Base-by-base conservation (phyloP, 495 filamentous ascomycete genomes). In the Penicillium waksmanii region DNA sequence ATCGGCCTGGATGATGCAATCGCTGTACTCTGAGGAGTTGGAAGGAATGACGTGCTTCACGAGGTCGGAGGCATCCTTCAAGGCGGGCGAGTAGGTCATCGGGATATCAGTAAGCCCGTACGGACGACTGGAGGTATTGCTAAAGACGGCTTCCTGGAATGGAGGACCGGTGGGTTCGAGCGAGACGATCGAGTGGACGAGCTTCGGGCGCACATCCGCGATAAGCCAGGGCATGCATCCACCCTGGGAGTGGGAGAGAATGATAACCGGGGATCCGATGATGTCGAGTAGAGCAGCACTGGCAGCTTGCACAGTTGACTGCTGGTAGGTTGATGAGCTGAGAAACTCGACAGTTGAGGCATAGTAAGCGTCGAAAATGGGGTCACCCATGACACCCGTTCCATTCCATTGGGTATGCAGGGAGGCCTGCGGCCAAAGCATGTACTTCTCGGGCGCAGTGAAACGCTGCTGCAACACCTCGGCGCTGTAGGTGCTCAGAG, bases 101-200 rank as follows among this genome's bases (percentile, higher is more conserved):
- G 83, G 80, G 51, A 81, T 73, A 48, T 79, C 71, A 0, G 80
- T 72, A 23, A 86, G 66, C 5, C 82, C 83, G 48, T 74, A 84
- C 0, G 67, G 58, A 3, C 75, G 64, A 0, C 69, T 55, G 18
- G 68, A 61, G 21, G 58, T 35, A 47, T 59, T 67, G 17, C 65
- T 54, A 23, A 69, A 73, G 34, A 70, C 64, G 17, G 71, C 62
- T 5, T 74, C 64, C 35, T 63, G 65, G 61, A 83, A 84, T 0
- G 84, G 83, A 12, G 83, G 81, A 17, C 84, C 83, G 3, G 69
- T 65, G 0, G 84, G 85, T 67, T 87, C 85, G 18, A 88, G 60
- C 0, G 74, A 74, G 17, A 85, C 64, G 36, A 86, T 75, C 10
- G 66, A 73, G 25, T 74, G 72, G 23, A 86, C 78, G 10, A 79